phyloP scores from a whole-genome alignment of 768 basidiomycete species.

The Nidula microcarpa region DNA sequence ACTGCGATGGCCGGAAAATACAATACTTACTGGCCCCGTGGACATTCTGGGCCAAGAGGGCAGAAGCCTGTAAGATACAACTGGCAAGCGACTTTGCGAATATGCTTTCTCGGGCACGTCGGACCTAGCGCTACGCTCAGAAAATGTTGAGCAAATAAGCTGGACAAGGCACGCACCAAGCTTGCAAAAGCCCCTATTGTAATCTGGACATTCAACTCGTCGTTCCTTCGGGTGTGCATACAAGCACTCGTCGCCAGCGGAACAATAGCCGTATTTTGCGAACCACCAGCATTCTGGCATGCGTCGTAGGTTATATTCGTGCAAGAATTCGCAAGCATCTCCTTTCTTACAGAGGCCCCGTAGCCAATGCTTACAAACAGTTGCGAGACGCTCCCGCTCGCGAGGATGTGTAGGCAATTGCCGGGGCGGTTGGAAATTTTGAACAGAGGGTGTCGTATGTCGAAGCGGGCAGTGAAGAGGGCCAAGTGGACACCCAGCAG shows the following conservation, averaged over 20 bases:
- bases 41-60: conserved; percentile 84
- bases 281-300: conserved; percentile 99
- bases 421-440: conserved; percentile 88
- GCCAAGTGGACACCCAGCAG: conserved; percentile 86
- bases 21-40: conserved; percentile 78
- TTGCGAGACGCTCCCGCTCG: conserved; percentile 78
- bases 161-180: conserved; percentile 52
- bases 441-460: conserved; percentile 83
- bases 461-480: conserved; percentile 90
- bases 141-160: conserved; percentile 6
- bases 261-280: conserved; percentile 96
- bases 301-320: conserved; percentile 95
- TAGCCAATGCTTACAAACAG: conserved; percentile 99
- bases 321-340: conserved; percentile 96
- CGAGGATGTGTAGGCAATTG: conserved; percentile 80
- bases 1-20: neutral
- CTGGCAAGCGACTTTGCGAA: conserved; percentile 88
- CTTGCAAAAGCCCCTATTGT: conserved; percentile 93
- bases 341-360: conserved; percentile 98
- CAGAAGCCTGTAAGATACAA: conserved; percentile 92
- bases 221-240: conserved; percentile 95
- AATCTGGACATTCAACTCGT: conserved; percentile 91
- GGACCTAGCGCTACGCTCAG: conserved; percentile 55
- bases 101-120: conserved; percentile 86
- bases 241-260: conserved; percentile 94